phyloP scores from a whole-genome alignment of 1,284 basidiomycete species.

The Ceratobasidium sp. region DNA sequence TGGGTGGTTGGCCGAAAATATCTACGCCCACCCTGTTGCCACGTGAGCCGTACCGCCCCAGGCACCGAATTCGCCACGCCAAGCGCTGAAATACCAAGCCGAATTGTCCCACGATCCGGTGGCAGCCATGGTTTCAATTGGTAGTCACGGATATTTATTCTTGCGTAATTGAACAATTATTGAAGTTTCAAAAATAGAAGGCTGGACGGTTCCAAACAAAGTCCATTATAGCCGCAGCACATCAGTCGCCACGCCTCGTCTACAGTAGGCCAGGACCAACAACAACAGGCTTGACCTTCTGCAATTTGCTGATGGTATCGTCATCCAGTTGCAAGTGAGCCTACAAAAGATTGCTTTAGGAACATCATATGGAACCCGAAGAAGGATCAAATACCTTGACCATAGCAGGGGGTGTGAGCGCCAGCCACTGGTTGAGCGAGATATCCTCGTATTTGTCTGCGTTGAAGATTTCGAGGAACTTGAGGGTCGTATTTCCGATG shows the following conservation, averaged over 20 bases:
- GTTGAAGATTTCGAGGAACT: constrained; percentile 72
- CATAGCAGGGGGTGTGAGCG: constrained; percentile 65
- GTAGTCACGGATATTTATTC: too few relatives aligned
- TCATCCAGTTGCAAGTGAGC: constrained; percentile 64
- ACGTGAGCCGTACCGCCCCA: too few relatives aligned
- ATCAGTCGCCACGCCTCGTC: too few relatives aligned
- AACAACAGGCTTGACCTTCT: constrained; percentile 62
- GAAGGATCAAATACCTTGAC: constrained; percentile 53
- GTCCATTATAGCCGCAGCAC: neutral
- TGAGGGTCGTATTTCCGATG: constrained; percentile 66
- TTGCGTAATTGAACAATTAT: too few relatives aligned
- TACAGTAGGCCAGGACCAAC: constrained; percentile 49
- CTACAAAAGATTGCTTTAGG: neutral
- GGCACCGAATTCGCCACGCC: too few relatives aligned
- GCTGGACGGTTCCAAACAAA: constrained; percentile 16
- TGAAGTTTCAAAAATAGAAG: too few relatives aligned
- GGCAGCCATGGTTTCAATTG: too few relatives aligned
- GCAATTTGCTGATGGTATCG: constrained; percentile 60
- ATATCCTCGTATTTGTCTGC: constrained; percentile 63
- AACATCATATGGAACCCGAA: neutral
- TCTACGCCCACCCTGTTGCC: too few relatives aligned
- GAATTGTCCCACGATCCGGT: too few relatives aligned
- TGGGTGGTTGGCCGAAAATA: too few relatives aligned
- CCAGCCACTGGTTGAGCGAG: constrained; percentile 68
- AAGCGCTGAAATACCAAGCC: too few relatives aligned